Conservation (phyloP, 208 protist species). For the Acanthamoeba healyi region DNA sequence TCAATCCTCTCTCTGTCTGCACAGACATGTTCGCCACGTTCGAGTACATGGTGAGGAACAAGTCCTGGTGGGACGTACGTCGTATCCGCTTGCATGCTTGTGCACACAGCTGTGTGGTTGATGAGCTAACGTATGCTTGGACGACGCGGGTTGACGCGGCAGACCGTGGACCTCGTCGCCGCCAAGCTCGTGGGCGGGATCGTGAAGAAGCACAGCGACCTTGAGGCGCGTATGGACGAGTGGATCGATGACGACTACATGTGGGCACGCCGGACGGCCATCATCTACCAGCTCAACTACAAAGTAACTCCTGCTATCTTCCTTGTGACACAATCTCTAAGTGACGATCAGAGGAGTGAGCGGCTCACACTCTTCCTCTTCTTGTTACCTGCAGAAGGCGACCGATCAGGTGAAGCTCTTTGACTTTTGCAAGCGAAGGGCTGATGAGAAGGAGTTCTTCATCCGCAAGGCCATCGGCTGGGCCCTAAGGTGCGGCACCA, state of each 20-base stretch:
- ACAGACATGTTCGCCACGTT: constrained; percentile 14
- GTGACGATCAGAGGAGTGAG: too few relatives aligned
- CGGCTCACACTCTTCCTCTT: neutral
- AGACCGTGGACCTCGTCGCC: constrained; percentile 45
- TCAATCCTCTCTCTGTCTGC: too few relatives aligned
- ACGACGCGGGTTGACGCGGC: neutral
- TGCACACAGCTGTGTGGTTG: neutral
- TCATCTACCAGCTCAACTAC: constrained; percentile 53
- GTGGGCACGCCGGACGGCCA: constrained; percentile 47
- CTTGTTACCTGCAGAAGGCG: neutral
- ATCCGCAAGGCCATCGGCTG: constrained; percentile 71
- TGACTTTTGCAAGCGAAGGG: constrained; percentile 11
- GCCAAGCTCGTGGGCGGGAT: constrained; percentile 43
- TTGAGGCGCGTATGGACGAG: neutral
- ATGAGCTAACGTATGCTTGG: neutral
- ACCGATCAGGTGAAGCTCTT: constrained; percentile 34
- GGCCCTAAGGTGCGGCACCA: constrained; percentile 13
- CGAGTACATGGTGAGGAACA: constrained; percentile 55
- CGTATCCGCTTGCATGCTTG: neutral
- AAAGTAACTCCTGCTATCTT: neutral
- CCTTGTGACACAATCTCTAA: neutral
- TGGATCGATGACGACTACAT: constrained; percentile 67
- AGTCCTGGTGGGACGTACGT: constrained; percentile 72
- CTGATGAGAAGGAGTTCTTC: constrained; percentile 69
- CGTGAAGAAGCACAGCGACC: neutral